Evolutionary conservation across 192 early-diverging fungal species (phyloP), one percentile per base, ranked within the genome.

Genomic region (Coemansia sp.): DNA sequence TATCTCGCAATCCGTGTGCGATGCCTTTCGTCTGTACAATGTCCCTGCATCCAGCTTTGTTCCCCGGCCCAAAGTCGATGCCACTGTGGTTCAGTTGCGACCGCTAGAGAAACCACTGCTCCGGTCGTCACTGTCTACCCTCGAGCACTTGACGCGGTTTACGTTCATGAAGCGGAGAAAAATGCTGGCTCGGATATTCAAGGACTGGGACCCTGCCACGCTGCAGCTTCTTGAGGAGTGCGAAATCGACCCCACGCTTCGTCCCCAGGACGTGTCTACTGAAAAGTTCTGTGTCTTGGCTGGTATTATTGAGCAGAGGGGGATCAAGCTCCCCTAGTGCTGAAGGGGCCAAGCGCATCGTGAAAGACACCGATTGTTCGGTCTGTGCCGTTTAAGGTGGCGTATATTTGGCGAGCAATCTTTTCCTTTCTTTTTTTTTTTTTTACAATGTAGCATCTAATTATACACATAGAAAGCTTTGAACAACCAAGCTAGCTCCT

Each of bases 51-150:
- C 85, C 5, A 79, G 85, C 15, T 93, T 93, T 82, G 87, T 93
- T n/a, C 92, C 92, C 2, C 83, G 82, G 47, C 92, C 92, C 21
- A 90, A 84, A 62, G 88, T 93, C 13, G 87, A 93, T 69, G 91
- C 90, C 16, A 80, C 84, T 13, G 86, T 93, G 6, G 83, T 93
- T n/a, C 89, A 89, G 57, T 77, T 93, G 40, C 79, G 73, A 37
- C 87, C 87, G 36, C 76, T 85, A 26, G 63, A 62, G 12, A 52
- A 79, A 5, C 82, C 83, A 21, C 52, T 85, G 18, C 68, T 87
- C 39, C 73, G 58, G 26, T 84, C 83, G 12, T 85, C 87, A 19
- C 68, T 88, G 18, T 47, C 73, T 1, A 84, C 74, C n/a, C 68
- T 91, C 16, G 90, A 91, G 66, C 78, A 87, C 47, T 72, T 90